Conservation (phyloP, 2,329 filamentous ascomycete genomes). For the Aspergillus candidus region DNA sequence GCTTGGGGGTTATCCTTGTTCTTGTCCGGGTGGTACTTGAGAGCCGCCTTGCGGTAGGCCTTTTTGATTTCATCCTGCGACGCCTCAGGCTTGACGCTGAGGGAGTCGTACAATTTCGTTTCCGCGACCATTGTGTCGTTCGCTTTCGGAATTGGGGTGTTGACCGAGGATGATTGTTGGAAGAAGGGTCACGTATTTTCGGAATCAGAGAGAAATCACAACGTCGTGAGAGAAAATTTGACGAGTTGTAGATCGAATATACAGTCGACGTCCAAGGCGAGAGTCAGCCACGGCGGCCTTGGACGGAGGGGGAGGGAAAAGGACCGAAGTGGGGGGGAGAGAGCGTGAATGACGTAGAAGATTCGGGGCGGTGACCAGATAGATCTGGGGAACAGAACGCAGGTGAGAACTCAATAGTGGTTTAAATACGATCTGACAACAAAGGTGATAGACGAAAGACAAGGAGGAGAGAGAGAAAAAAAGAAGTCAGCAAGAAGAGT, state of each 20-base stretch:
- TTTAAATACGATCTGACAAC: too few relatives aligned
- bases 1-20: slow-evolving; percentile 86
- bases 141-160: not conserved
- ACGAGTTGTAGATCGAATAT: too few relatives aligned
- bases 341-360: slow-evolving; percentile 33
- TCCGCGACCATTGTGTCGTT: slow-evolving; percentile 73
- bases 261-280: too few relatives aligned
- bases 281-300: slow-evolving; percentile 1
- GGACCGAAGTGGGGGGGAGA: slow-evolving; percentile 6
- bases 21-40: slow-evolving; percentile 96
- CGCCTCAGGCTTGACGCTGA: slow-evolving; percentile 72
- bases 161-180: too few relatives aligned
- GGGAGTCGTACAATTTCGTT: slow-evolving; percentile 87
- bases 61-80: slow-evolving; percentile 96
- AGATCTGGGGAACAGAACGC: not conserved
- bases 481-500: not conserved
- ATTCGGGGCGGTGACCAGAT: slow-evolving; percentile 16
- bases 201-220: too few relatives aligned
- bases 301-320: slow-evolving; percentile 2
- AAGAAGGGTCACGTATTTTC: too few relatives aligned
- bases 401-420: not conserved
- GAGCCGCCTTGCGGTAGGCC: slow-evolving; percentile 71
- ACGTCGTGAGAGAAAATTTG: too few relatives aligned
- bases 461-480: not conserved
- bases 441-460: not conserved